Evolutionary conservation across 192 early-diverging fungal genomes (phyloP).

Genomic region (Gamsiella multidivaricata): DNA sequence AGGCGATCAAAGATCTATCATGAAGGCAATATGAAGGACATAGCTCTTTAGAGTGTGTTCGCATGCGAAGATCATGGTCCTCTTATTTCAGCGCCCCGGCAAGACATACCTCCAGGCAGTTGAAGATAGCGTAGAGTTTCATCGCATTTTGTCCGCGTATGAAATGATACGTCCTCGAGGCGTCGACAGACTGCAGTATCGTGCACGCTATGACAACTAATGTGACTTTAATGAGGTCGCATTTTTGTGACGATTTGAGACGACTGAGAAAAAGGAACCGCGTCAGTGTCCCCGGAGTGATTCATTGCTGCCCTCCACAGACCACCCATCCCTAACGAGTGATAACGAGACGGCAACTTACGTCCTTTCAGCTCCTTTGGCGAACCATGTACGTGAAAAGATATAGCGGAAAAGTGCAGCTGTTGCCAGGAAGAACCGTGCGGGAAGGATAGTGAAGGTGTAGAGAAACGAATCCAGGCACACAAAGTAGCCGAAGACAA

Average conservation of each 20-base stretch:
- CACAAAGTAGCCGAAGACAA: constrained; percentile 91
- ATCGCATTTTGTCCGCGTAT: constrained; percentile 96
- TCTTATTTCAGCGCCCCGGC: no score
- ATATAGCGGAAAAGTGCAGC: constrained; percentile 55
- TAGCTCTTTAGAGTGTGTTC: no score
- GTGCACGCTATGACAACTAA: constrained; percentile 81
- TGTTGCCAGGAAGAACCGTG: constrained; percentile 81
- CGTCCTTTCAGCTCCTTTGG: constrained; percentile 44
- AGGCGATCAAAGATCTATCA: constrained; percentile 89
- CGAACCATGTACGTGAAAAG: constrained; percentile 50
- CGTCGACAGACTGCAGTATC: constrained; percentile 84
- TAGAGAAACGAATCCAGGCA: constrained; percentile 96
- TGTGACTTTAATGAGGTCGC: constrained; percentile 90
- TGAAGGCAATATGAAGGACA: background rate
- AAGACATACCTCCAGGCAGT: constrained; percentile 93
- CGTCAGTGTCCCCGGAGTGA: no score
- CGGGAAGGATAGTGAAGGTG: constrained; percentile 93
- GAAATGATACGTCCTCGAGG: constrained; percentile 91
- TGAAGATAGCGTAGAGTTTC: constrained; percentile 98
- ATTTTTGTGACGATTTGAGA: constrained; percentile 85
- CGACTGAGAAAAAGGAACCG: constrained; percentile 57
- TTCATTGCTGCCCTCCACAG: no score
- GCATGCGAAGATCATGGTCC: no score
- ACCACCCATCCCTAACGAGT: constrained; percentile 10
- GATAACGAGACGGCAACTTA: constrained; percentile 18